Evolutionary conservation across 2,329 filamentous ascomycete species (phyloP), one percentile per base, ranked within the genome.

Genomic region (Diaporthe sp.): DNA sequence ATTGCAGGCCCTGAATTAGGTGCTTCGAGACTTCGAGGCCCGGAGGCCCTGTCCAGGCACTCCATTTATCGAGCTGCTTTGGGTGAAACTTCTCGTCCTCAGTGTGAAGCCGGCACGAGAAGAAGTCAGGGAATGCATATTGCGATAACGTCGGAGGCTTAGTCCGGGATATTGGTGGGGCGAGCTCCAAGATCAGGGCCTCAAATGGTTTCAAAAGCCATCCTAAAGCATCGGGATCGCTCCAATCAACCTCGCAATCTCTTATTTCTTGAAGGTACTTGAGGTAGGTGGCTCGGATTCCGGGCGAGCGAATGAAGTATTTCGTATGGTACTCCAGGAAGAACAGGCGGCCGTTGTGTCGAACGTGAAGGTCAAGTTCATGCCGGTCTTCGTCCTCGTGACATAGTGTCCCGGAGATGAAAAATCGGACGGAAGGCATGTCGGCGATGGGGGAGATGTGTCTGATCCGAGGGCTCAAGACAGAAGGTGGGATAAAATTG

Each of bases 191-290:
- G 4, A 67, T 67, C 28, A 67, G 28, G 28, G 28, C 62, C 44
- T 67, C 28, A 37, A 67, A 67, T 51, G 62, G 62, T 51, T 67
- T 37, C 28, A 67, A 25, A 44, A 67, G 44, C 62, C 62, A 67
- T 6, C 28, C 1, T 4, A 67, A 51, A 37, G 44, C 44, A 37
- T 67, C 10, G 1, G 44, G 17, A 2, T 67, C 44, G 5, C 31
- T 3, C 22, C 12, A 31, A 62, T 44, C 12, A 46, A 62, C 39
- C 44, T 37, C 62, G 5, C 10, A 28, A 3, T 5, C 62, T 25
- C 62, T 67, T 2, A 67, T 51, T n/a, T 67, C 62, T 37, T 37
- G 44, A n/a, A 67, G 62, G 13, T 67, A 51, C 8, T 49, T 6
- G 19, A 67, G 44, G 44, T 67, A 67, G 19, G 5, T 67, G 15